A percentile compares a stretch with the other conserved stretches of the same genome.
phyloP scores from a whole-genome alignment of 306 rosid species.

The Glycine tomentella region DNA sequence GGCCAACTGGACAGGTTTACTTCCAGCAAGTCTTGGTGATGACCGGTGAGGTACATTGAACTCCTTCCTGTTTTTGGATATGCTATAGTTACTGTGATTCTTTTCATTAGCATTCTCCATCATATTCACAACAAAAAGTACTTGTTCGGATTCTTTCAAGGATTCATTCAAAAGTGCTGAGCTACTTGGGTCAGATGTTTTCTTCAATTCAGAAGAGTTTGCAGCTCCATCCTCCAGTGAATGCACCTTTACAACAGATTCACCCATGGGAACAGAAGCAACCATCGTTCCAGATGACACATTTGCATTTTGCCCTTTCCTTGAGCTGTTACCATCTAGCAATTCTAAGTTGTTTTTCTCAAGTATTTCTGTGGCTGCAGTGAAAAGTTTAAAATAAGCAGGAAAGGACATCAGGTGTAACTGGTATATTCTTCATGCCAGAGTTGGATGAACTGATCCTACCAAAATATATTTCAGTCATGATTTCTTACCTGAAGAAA shows the following conservation, averaged over 20 bases:
- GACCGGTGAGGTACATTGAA: constrained; percentile 58
- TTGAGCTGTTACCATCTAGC: constrained; percentile 49
- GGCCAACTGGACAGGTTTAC: constrained; percentile 57
- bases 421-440: constrained; percentile 35
- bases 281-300: constrained; percentile 43
- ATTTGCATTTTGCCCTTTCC: constrained; percentile 44
- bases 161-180: constrained; percentile 38
- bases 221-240: constrained; percentile 50
- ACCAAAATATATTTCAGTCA: constrained; percentile 23
- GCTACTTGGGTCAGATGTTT: constrained; percentile 44
- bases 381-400: constrained; percentile 38
- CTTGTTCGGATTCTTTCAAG: constrained; percentile 32
- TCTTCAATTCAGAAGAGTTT: constrained; percentile 48
- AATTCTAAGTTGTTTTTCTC: constrained; percentile 46
- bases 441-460: constrained; percentile 29
- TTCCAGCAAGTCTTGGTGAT: constrained; percentile 80
- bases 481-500: constrained; percentile 65
- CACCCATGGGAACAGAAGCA: constrained; percentile 43
- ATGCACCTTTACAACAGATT: constrained; percentile 50
- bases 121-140: constrained; percentile 30
- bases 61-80: constrained; percentile 49
- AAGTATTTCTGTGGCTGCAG: constrained; percentile 59
- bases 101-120: constrained; percentile 37
- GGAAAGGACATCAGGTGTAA: constrained; percentile 39
- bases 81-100: constrained; percentile 44